A percentile compares a stretch with the other conserved stretches of the same genome.
Conservation (phyloP, 768 basidiomycete genomes). For the Pulveroboletus sp. region DNA sequence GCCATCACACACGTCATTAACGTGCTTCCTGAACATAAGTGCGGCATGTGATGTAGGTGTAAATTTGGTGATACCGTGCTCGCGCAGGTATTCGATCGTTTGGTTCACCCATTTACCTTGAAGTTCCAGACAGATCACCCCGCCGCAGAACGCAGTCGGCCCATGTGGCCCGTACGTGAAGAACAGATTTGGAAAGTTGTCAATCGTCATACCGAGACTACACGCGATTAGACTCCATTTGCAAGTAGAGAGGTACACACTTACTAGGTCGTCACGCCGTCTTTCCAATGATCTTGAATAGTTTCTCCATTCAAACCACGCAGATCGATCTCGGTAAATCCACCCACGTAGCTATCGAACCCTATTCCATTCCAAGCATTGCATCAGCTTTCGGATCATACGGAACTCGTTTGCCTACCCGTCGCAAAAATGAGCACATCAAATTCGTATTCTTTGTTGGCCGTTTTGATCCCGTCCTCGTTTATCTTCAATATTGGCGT, state of each 20-base stretch:
- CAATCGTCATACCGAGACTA: too few species aligned
- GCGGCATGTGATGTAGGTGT: conserved; percentile 11
- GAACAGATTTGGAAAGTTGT: too few species aligned
- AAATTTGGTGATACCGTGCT: too few species aligned
- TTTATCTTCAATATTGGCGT: conserved; percentile 9
- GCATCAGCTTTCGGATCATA: too few species aligned
- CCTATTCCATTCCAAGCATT: neutral
- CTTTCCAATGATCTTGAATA: conserved; percentile 8
- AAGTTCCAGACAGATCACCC: conserved; percentile 1
- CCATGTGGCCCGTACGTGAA: neutral
- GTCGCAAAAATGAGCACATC: conserved; percentile 10
- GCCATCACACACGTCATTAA: neutral
- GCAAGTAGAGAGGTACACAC: too few species aligned
- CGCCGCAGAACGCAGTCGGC: conserved; percentile 11
- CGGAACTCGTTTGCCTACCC: neutral
- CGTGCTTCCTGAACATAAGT: conserved; percentile 6
- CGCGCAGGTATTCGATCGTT: conserved; percentile 9
- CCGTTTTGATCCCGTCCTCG: conserved; percentile 1
- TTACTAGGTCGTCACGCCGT: conserved; percentile 6
- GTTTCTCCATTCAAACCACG: conserved; percentile 6
- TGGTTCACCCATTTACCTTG: conserved; percentile 9
- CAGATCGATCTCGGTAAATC: conserved; percentile 5
- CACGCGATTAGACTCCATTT: too few species aligned
- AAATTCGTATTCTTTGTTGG: conserved; percentile 2
- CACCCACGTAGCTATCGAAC: conserved; percentile 2